A percentile compares a stretch with the other conserved stretches of the same genome.
These are phyloP conservation scores for Omphalotus guepiniiformis DNA, from an alignment of 768 basidiomycete species.

Conservation along the genomic window DNA sequence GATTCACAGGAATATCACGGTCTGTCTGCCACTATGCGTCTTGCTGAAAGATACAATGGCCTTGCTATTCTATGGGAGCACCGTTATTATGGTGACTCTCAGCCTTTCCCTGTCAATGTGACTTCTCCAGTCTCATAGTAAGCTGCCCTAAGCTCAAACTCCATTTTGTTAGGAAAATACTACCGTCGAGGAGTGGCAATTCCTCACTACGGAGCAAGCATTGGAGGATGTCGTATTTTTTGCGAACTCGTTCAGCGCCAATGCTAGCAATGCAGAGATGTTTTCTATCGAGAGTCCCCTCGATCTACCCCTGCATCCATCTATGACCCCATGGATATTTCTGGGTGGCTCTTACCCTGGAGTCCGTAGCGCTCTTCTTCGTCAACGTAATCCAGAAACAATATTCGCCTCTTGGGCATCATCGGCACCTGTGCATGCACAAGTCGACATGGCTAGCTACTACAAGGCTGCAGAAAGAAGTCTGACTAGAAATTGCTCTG, in stretches of 20 bases:
- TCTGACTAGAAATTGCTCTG: slow-evolving; percentile 46
- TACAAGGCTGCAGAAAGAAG: slow-evolving; percentile 48
- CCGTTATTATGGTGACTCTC: slow-evolving; percentile 43
- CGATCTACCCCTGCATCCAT: slow-evolving; percentile 34
- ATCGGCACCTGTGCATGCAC: slow-evolving; percentile 45
- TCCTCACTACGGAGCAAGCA: slow-evolving; percentile 44
- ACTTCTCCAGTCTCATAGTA: slow-evolving; percentile 1
- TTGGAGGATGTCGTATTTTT: slow-evolving; percentile 48
- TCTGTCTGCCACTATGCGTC: slow-evolving; percentile 42
- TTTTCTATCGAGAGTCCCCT: background rate
- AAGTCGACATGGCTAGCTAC: slow-evolving; percentile 47
- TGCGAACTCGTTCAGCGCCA: slow-evolving; percentile 32
- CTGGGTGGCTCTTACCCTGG: slow-evolving; percentile 50
- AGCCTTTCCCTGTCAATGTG: slow-evolving; percentile 45
- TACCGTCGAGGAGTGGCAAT: slow-evolving; percentile 42
- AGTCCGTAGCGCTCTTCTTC: slow-evolving; percentile 38
- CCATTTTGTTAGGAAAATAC: slow-evolving; percentile 33
- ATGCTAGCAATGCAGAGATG: background rate
- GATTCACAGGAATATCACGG: slow-evolving; percentile 41
- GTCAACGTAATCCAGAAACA: slow-evolving; percentile 41
- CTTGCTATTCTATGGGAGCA: slow-evolving; percentile 49
- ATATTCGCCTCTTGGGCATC: slow-evolving; percentile 48
- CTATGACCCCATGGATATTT: slow-evolving; percentile 41
- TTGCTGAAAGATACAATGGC: slow-evolving; percentile 43
- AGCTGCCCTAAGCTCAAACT: background rate